Base-by-base conservation (phyloP, 257 asterid genomes). In the Scutellaria minor region DNA sequence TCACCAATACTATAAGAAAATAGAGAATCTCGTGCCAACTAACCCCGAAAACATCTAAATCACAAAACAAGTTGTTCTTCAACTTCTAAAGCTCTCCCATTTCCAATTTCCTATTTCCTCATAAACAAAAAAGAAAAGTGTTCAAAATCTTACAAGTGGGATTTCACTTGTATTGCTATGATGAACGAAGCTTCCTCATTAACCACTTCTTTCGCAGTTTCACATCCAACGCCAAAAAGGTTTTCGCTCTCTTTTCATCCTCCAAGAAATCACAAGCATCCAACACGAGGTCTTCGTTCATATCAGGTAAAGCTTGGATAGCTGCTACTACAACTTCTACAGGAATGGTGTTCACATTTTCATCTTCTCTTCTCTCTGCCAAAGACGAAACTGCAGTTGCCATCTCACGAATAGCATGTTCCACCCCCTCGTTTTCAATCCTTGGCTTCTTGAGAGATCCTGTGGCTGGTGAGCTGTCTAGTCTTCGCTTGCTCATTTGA, bases 241-340 rank as follows among this genome's bases (percentile, higher is more conserved):
- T 73, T 50, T 73, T 79, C 5, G 82, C 87, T 50, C 58, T 83
- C 66, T 61, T 79, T 20, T 74, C 82, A 66, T 79, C 84, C 76
- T 83, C 87, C 73, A 74, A 55, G 63, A 77, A 79, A 71, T 79
- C 87, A 52, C 84, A 83, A 37, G 83, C 84, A 70, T 77, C 84
- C 84, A 83, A 74, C 60, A 83, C 76, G 51, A 77, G 79, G 47
- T 71, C 79, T 70, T 73, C 84, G 74, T 74, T 78, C 84, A 76
- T 76, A 9, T 79, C 84, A 10, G 82, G 82, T 20, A 82, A 74
- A 37, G 73, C 78, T 68, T 79, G 82, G 35, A 83, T 70, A 6
- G 80, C 78, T 40, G 74, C 71, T 5, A 82, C 76, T 3, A 79
- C 80, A 3, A 14, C 31, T 65, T 76, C 80, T 39, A 79, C 76